These are phyloP conservation scores for Psilocybe sp. DNA, from an alignment of 768 basidiomycete species.

Conservation along the genomic window DNA sequence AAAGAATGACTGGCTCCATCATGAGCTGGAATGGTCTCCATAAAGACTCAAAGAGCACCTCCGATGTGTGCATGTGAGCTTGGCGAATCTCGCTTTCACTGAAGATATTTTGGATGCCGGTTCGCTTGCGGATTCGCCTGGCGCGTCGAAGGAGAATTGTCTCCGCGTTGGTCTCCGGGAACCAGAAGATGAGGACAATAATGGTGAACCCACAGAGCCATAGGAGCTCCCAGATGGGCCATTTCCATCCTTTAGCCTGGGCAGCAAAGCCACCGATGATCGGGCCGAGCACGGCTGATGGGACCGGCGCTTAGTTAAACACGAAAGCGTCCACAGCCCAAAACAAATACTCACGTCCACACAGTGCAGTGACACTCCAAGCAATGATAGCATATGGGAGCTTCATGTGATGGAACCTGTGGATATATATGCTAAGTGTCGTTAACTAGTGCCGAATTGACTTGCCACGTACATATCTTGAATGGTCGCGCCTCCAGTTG, in stretches of 20 bases:
- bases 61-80: not conserved
- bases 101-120: not conserved
- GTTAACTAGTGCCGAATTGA: not conserved
- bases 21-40: conserved; percentile 2
- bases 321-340: not conserved
- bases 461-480: conserved; percentile 1
- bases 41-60: conserved; percentile 1
- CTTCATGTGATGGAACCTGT: conserved; percentile 2
- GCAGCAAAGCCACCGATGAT: conserved; percentile 1
- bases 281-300: not conserved
- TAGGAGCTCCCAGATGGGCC: conserved; percentile 2
- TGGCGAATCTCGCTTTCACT: conserved; percentile 2
- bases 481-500: conserved; percentile 3
- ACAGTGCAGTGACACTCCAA: conserved; percentile 2
- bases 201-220: conserved; percentile 1
- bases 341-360: conserved; percentile 1
- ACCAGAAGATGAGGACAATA: conserved; percentile 1
- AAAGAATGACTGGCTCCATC: not conserved
- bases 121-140: not conserved
- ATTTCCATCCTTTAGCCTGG: conserved; percentile 1
- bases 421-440: not conserved
- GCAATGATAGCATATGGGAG: not conserved
- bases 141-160: conserved; percentile 2
- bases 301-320: not conserved
- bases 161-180: conserved; percentile 4